Evolutionary conservation across 2,329 filamentous ascomycete genomes (phyloP).

Genomic region (Laburnicola sp.): DNA sequence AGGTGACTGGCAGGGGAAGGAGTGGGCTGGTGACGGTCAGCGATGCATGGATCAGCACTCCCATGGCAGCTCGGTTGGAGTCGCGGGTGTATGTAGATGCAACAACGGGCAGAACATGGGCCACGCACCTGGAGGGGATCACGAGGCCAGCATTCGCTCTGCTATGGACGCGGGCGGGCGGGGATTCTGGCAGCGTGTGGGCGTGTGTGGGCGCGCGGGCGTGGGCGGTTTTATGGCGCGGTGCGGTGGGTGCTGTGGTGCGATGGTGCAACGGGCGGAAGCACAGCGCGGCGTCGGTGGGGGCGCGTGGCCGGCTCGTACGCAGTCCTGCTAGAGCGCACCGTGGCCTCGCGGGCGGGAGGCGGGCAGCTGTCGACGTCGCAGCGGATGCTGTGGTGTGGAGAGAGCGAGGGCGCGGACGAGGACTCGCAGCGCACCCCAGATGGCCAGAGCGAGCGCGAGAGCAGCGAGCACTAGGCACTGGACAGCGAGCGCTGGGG

Average conservation of each 20-base stretch:
- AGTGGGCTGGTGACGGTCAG: slow-evolving; percentile 25
- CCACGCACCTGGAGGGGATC: slow-evolving; percentile 37
- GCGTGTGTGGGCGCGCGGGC: slow-evolving; percentile 14
- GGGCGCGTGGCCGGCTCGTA: slow-evolving; percentile 9
- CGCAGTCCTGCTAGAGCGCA: slow-evolving; percentile 7
- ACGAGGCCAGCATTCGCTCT: slow-evolving; percentile 39
- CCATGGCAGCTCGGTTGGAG: slow-evolving; percentile 21
- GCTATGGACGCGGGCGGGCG: slow-evolving; percentile 14
- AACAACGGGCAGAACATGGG: not conserved
- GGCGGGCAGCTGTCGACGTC: slow-evolving; percentile 35
- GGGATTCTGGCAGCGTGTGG: slow-evolving; percentile 1
- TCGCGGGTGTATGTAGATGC: slow-evolving; percentile 13
- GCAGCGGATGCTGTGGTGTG: slow-evolving; percentile 33
- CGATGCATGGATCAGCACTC: slow-evolving; percentile 37
- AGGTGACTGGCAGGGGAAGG: slow-evolving; percentile 40
- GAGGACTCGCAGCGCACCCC: slow-evolving; percentile 13
- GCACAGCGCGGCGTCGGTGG: slow-evolving; percentile 10
- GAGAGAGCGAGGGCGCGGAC: slow-evolving; percentile 16
- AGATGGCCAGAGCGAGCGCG: not conserved
- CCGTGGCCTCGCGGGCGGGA: slow-evolving; percentile 15
- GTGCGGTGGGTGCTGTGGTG: slow-evolving; percentile 12
- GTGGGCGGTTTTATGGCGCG: slow-evolving; percentile 17
- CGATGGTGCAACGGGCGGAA: slow-evolving; percentile 27
- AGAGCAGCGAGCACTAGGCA: slow-evolving; percentile 2
- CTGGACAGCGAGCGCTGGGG: too few species aligned